A percentile compares a stretch with the other conserved stretches of the same genome.
Conservation (phyloP, 2,329 filamentous ascomycete species). For the Aspergillus proliferans region DNA sequence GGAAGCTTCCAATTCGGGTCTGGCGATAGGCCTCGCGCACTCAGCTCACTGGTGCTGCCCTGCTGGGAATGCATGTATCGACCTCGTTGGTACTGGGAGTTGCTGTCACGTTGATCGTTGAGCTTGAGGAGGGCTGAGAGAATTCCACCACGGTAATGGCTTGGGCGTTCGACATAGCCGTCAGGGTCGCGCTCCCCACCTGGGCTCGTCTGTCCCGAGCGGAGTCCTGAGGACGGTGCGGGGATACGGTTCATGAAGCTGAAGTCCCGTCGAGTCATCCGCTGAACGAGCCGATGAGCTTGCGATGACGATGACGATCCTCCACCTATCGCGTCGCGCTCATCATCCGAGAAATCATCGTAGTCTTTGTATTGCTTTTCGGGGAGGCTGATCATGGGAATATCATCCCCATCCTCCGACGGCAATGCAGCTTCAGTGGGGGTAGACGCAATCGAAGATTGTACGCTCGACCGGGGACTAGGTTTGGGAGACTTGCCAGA, state of each 20-base stretch:
- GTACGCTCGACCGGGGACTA: slow-evolving; percentile 21
- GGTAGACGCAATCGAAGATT: slow-evolving; percentile 25
- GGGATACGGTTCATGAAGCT: slow-evolving; percentile 27
- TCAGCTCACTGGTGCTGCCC: slow-evolving; percentile 26
- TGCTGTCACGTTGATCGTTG: slow-evolving; percentile 48
- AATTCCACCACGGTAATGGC: slow-evolving; percentile 66
- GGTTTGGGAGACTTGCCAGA: slow-evolving; percentile 24
- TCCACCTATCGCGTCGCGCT: slow-evolving; percentile 19
- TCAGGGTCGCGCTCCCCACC: slow-evolving; percentile 44
- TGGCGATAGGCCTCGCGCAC: slow-evolving; percentile 25
- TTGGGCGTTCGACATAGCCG: slow-evolving; percentile 61
- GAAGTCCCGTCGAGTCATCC: slow-evolving; percentile 32
- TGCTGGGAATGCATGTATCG: slow-evolving; percentile 25
- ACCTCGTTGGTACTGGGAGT: slow-evolving; percentile 21
- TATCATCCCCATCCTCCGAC: slow-evolving; percentile 29
- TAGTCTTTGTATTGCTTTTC: slow-evolving; percentile 28
- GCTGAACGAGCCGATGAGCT: slow-evolving; percentile 28
- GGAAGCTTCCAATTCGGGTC: slow-evolving; percentile 26
- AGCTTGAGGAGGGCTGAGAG: slow-evolving; percentile 67
- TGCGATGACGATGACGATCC: slow-evolving; percentile 24
- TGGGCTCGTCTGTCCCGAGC: slow-evolving; percentile 30
- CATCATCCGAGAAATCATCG: slow-evolving; percentile 26
- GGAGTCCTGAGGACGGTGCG: slow-evolving; percentile 23
- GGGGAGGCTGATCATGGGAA: slow-evolving; percentile 27
- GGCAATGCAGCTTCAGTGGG: slow-evolving; percentile 20